Base-by-base conservation (phyloP, 345 rosid genomes). In the Combretum micranthum region DNA sequence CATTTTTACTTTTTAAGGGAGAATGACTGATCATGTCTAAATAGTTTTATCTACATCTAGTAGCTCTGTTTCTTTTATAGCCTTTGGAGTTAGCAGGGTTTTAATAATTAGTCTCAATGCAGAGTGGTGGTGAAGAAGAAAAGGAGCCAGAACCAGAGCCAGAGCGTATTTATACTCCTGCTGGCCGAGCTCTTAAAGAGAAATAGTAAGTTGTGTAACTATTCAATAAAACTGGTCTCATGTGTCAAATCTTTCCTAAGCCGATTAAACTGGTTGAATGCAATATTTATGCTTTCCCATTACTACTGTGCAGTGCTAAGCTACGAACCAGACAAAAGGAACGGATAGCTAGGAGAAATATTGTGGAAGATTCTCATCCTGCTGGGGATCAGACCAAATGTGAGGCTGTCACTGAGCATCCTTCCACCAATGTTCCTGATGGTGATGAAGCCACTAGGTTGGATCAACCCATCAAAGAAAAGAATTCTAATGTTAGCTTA, bases 241-340 rank as follows among this genome's bases (percentile, higher is more conserved):
- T 15, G 11, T 17, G 49, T 10, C 4, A 32, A 7, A 4, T 32
- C 7, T 32, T 32, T 32, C 9, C 39, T 11, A 32, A 5, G 39
- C 10, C 10, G 9, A 32, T 32, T 32, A 32, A 32, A 32, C 10
- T 32, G 9, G 39, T 11, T 32, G 39, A 32, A 32, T 32, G 39
- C 39, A 9, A 32, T 32, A 32, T 4, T 32, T 32, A 63, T 64
- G 61, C 59, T 53, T 67, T 56, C 73, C 42, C 13, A n/a, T 10
- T 16, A 17, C 19, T 43, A 37, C 18, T 3, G 57, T 59, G 65
- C 90, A 94, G 99, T 76, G 44, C 73, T 57, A 94, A 72, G 85
- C 97, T 94, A 59, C 99, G 99, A 60, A 88, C 95, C 42, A 83
- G 97, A 69, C 99, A 94, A 71, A 94, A 90, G 66, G 79, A 78